Evolutionary conservation across 2,329 filamentous ascomycete genomes (phyloP), one percentile per base, ranked within the genome.

Genomic region (Conoideocrella luteorostrata): DNA sequence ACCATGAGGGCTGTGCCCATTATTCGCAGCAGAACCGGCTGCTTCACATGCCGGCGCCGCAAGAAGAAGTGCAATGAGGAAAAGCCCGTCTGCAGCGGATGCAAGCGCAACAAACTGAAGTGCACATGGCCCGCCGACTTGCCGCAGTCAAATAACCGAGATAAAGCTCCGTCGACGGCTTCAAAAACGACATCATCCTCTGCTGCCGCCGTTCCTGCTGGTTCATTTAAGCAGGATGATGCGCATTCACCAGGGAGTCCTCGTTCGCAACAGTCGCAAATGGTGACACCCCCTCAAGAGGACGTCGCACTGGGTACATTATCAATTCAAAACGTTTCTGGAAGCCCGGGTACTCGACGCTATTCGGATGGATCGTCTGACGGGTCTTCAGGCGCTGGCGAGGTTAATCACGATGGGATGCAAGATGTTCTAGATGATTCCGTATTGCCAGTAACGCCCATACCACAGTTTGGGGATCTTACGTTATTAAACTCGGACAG

Each of bases 21-120:
- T 47, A 62, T 65, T 44, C 54, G 62, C 47, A 59, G 55, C 49
- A 53, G 65, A 50, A 64, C 66, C 13, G 68, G 68, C 45, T 73
- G 70, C 58, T 60, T 72, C 56, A 72, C 68, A 22, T 74, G 70
- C 58, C 67, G 70, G 48, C 69, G 71, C 29, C 65, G 72, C 47
- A 77, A 77, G 58, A 75, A 75, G 50, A 68, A 72, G 50, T 78
- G 74, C 55, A 71, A 76, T 51, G 73, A 77, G 58, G 66, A 69
- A 48, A 66, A 70, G 45, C 74, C 74, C 6, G 56, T 69, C 15
- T 78, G 75, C 54, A 69, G 63, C 40, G 74, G 76, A 52, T 78
- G 74, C 58, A 70, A 70, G 54, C 66, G 73, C 32, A 64, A 77
- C 39, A 72, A 72, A 46, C 61, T 78, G 20, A 67, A 75, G 37